Evolutionary conservation across 192 early-diverging fungal genomes (phyloP).

Genomic region (Fimicolochytrium jonesii): DNA sequence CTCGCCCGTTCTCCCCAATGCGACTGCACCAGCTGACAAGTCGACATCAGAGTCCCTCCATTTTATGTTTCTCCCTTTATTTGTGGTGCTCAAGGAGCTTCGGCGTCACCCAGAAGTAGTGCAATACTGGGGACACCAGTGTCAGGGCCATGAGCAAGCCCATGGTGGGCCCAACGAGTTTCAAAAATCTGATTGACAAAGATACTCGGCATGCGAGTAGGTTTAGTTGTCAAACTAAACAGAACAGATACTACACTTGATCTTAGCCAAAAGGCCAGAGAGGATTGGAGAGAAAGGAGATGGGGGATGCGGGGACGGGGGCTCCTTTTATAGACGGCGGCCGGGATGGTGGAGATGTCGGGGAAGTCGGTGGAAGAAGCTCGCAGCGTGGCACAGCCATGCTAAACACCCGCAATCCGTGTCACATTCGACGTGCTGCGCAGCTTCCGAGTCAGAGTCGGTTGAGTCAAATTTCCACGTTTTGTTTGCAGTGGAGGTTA

Average conservation of each 20-base stretch:
- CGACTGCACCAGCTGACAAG: too few relatives aligned
- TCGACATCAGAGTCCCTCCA: too few relatives aligned
- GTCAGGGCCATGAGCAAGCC: constrained; percentile 44
- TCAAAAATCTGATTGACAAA: constrained; percentile 63
- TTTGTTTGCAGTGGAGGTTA: too few relatives aligned
- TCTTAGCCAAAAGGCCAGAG: constrained; percentile 83
- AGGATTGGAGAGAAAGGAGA: constrained; percentile 46
- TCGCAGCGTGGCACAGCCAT: too few relatives aligned
- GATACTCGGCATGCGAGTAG: constrained; percentile 32
- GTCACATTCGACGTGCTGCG: too few relatives aligned
- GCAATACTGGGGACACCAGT: constrained; percentile 64
- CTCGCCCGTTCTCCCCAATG: too few relatives aligned
- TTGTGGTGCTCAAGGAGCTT: neutral
- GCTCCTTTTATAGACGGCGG: constrained; percentile 17
- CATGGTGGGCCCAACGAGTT: constrained; percentile 30
- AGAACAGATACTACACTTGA: constrained; percentile 92
- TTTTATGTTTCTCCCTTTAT: too few relatives aligned
- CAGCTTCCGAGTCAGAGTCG: too few relatives aligned
- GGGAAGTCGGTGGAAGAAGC: too few relatives aligned
- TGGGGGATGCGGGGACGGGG: constrained; percentile 12
- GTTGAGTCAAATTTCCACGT: too few relatives aligned
- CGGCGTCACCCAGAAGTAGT: constrained; percentile 56
- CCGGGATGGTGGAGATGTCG: too few relatives aligned
- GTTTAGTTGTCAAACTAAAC: constrained; percentile 67
- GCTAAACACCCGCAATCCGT: too few relatives aligned